These are phyloP conservation scores for Ailanthus altissimus DNA, from an alignment of 345 rosid species.

Conservation along the genomic window DNA sequence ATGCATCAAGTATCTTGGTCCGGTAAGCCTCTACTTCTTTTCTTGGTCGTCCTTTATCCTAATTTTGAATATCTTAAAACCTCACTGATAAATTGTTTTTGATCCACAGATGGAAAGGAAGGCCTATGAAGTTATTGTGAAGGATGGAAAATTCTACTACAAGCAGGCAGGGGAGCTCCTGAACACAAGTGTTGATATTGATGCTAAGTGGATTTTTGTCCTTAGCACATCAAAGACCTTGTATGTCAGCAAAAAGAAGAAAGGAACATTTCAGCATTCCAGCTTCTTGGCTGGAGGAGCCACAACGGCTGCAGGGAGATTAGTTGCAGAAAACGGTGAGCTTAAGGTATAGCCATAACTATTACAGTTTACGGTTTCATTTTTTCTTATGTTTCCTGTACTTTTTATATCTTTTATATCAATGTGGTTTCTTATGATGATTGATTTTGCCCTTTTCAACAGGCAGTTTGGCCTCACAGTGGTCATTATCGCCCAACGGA, in stretches of 20 bases:
- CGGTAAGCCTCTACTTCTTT: constrained; percentile 47
- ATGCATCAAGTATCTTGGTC: constrained; percentile 95
- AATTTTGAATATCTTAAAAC: neutral
- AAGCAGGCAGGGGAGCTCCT: constrained; percentile 66
- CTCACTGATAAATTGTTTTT: constrained; percentile 21
- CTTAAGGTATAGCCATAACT: constrained; percentile 49
- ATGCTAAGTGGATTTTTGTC: constrained; percentile 91
- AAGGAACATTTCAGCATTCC: constrained; percentile 87
- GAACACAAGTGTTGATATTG: constrained; percentile 44
- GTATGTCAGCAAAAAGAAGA: constrained; percentile 80
- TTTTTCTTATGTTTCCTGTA: neutral
- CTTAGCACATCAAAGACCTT: constrained; percentile 72
- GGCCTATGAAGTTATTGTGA: constrained; percentile 72
- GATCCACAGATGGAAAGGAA: constrained; percentile 72
- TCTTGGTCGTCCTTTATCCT: neutral
- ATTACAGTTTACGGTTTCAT: neutral
- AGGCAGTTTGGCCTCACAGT: constrained; percentile 99
- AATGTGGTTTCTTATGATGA: constrained; percentile 19
- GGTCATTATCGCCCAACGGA: constrained; percentile 95
- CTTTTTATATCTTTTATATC: no score
- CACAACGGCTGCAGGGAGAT: constrained; percentile 76
- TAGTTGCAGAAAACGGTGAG: constrained; percentile 58
- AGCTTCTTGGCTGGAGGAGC: constrained; percentile 98
- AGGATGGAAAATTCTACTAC: constrained; percentile 66
- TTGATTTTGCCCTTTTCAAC: constrained; percentile 20